phyloP scores from a whole-genome alignment of 192 early-diverging fungal species.

The Gamsiella multidivaricata region DNA sequence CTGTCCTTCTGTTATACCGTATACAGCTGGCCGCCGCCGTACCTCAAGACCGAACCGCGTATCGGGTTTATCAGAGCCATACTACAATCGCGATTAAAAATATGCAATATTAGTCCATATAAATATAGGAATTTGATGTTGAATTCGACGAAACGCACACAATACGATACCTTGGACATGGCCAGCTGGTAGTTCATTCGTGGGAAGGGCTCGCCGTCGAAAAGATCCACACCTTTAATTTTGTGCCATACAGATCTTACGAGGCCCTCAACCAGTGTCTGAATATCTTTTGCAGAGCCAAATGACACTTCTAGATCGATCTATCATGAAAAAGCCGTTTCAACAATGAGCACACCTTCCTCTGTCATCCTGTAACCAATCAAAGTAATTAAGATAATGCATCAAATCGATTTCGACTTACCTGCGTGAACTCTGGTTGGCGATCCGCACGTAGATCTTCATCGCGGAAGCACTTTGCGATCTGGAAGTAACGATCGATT shows the following conservation, averaged over 20 bases:
- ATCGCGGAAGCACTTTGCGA: conserved; percentile 92
- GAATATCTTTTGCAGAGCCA: conserved; percentile 76
- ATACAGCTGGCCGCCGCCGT: background rate
- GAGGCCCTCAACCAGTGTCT: conserved; percentile 77
- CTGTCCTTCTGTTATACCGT: background rate
- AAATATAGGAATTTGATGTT: too few relatives aligned
- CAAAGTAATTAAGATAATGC: too few relatives aligned
- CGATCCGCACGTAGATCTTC: conserved; percentile 89
- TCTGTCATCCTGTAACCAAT: too few relatives aligned
- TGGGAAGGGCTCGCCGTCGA: conserved; percentile 64
- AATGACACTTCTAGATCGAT: conserved; percentile 94
- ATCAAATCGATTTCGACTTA: conserved; percentile 28
- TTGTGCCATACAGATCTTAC: conserved; percentile 73
- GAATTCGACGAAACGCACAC: too few relatives aligned
- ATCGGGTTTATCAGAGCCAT: conserved; percentile 94
- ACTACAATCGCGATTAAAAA: conserved; percentile 43
- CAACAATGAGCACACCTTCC: background rate
- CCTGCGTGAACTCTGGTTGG: conserved; percentile 96
- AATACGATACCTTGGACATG: conserved; percentile 67
- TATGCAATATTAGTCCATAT: background rate
- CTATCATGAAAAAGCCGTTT: conserved; percentile 42
- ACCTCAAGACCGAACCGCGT: conserved; percentile 84
- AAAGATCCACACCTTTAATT: conserved; percentile 63
- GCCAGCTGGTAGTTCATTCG: conserved; percentile 86
- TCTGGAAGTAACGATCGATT: conserved; percentile 92